Evolutionary conservation across 1,284 basidiomycete genomes (phyloP).

Genomic region (Ustilago nuda): DNA sequence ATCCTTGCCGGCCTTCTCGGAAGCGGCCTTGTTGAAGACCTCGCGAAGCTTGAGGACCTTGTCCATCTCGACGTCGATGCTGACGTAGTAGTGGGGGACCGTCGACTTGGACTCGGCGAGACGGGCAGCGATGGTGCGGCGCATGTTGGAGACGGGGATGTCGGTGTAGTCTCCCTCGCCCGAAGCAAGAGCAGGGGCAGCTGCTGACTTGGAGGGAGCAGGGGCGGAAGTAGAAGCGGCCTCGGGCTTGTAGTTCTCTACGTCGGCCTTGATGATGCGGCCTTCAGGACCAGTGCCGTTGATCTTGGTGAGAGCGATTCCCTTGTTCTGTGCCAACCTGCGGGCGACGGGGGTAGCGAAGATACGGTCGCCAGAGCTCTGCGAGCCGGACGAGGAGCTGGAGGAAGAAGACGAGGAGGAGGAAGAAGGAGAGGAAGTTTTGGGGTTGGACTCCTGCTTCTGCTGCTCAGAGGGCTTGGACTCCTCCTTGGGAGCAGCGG

Average conservation of each 20-base stretch:
- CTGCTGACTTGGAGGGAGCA: constrained; percentile 32
- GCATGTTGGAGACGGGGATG: constrained; percentile 93
- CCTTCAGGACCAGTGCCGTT: constrained; percentile 95
- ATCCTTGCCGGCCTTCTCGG: constrained; percentile 62
- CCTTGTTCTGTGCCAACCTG: constrained; percentile 94
- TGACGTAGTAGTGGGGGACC: constrained; percentile 97
- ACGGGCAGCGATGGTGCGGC: constrained; percentile 88
- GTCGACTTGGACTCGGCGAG: constrained; percentile 93
- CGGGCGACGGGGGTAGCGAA: constrained; percentile 95
- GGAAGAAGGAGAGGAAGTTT: constrained; percentile 24
- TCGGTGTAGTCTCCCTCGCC: constrained; percentile 82
- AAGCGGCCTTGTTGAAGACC: constrained; percentile 84
- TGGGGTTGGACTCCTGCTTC: constrained; percentile 45
- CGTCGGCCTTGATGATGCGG: constrained; percentile 91
- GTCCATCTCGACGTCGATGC: constrained; percentile 96
- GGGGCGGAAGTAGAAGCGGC: constrained; percentile 46
- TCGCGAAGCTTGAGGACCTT: constrained; percentile 92
- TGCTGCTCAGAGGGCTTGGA: constrained; percentile 55
- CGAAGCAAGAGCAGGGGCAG: constrained; percentile 46
- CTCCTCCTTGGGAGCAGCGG: constrained; percentile 67
- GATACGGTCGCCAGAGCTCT: constrained; percentile 72
- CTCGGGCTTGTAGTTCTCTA: constrained; percentile 80
- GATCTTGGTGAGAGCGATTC: constrained; percentile 88
- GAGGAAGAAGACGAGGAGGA: constrained; percentile 29
- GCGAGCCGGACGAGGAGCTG: constrained; percentile 47